Conservation (phyloP, 176 grass and related monocot genomes). For the Puya raimondii region DNA sequence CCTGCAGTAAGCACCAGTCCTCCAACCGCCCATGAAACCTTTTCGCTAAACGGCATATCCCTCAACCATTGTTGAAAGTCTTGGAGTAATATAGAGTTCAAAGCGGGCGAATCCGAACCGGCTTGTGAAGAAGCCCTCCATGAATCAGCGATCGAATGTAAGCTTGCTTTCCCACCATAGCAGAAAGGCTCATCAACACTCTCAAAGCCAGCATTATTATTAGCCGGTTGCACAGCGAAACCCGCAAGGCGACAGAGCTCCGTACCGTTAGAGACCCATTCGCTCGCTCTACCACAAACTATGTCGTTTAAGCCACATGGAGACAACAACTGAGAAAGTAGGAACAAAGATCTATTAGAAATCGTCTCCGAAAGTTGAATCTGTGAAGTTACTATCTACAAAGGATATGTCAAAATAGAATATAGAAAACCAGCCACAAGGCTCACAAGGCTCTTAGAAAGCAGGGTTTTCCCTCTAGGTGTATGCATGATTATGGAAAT, state of each 20-base stretch:
- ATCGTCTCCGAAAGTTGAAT: not conserved
- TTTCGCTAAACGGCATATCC: constrained; percentile 49
- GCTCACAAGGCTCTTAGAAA: no score
- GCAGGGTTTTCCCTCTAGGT: no score
- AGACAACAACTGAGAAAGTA: constrained; percentile 56
- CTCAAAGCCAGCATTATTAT: constrained; percentile 2
- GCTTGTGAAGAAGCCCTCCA: constrained; percentile 51
- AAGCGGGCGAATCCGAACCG: constrained; percentile 27
- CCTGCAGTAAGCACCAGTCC: constrained; percentile 89
- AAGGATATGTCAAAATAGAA: constrained; percentile 1
- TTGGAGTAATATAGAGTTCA: constrained; percentile 34
- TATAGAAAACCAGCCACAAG: no score
- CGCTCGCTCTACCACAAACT: constrained; percentile 69
- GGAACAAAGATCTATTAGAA: constrained; percentile 17
- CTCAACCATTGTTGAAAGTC: constrained; percentile 44
- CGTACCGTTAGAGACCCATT: constrained; percentile 91
- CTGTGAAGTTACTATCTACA: not conserved
- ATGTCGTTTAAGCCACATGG: constrained; percentile 89
- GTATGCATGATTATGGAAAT: no score
- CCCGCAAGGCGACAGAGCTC: constrained; percentile 71
- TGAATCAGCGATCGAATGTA: constrained; percentile 66
- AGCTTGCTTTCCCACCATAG: constrained; percentile 88
- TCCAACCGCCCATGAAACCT: constrained; percentile 83
- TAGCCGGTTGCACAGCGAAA: constrained; percentile 59
- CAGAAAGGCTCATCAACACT: constrained; percentile 59